Evolutionary conservation across 2,329 filamentous ascomycete genomes (phyloP), one percentile per base, ranked within the genome.

Genomic region (Didymella exigua): DNA sequence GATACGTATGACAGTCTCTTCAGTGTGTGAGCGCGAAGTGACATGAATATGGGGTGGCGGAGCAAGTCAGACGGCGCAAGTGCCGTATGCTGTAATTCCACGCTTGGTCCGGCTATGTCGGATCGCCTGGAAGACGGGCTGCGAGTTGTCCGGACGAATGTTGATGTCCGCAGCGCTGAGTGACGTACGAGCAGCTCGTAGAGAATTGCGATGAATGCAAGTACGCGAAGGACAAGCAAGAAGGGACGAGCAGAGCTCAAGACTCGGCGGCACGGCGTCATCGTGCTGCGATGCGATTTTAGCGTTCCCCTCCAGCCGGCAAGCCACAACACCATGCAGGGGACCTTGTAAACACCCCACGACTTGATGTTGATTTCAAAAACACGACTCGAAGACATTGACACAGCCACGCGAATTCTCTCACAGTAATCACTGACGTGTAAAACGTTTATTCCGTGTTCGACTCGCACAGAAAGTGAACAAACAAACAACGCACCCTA

Each of bases 21-120:
- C 44, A 57, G 40, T 33, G 49, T 33, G 38, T 45, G 48, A 49
- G 44, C 40, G 44, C 49, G 49, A 38, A 46, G 49, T 38, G 54
- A 49, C 54, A 57, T 57, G 33, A 49, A 52, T 16, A 40, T 44
- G 37, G 38, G 54, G 48, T 44, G 52, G 52, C 40, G 40, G 52
- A 49, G 52, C 46, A 55, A 30, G 52, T 55, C 51, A 54, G 46
- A 54, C 52, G 45, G 52, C 45, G 40, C 36, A 26, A 43, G 31
- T 45, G 41, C 54, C 33, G 29, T 49, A 42, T 48, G 37, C 43
- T 48, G 47, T 41, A 37, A 31, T 31, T 47, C 18, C 33, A 47
- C 53, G 53, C 53, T 36, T 51, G 30, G 48, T 47, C 46, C 52
- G 52, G 52, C 52, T 49, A 21, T 41, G 41, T 49, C 52, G 46